Evolutionary conservation across 805 yeast species (phyloP), one percentile per base, ranked within the genome.

Genomic region (Saccharomyces kudriavzevii): DNA sequence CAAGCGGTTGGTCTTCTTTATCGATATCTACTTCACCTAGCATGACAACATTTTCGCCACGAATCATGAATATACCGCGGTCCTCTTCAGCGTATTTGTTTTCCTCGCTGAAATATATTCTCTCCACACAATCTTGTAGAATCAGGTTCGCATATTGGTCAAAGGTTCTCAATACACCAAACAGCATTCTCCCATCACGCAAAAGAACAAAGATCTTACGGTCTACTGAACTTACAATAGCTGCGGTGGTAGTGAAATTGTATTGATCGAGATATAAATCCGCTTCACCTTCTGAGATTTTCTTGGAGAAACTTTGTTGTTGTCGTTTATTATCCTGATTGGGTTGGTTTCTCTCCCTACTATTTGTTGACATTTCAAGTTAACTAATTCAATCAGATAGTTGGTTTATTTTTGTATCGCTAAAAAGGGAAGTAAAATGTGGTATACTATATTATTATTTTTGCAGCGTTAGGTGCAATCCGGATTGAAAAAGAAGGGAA

Each of bases 41-140:
- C 83, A 91, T 81, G 9, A 91, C 94, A 8, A 94, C 94, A 63
- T 92, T 92, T 70, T 94, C 99, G 57, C 99, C 99, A 71, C 99
- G 85, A 45, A 94, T 85, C 73, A 94, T 80, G 66, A 84, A 85
- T 50, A 89, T 87, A 9, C 96, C 97, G 51, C 86, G 79, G 50
- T 77, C 76, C n/a, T 74, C 75, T 68, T 92, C 96, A 8, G 87
- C 96, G 66, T 83, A 92, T 57, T 78, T 56, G 45, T 73, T 74
- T 48, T 74, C 71, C 14, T 77, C 81, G 17, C 76, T 67, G 58
- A 85, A 74, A 66, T 87, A 87, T 61, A 90, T 81, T 69, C 97
- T 81, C 69, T 94, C 98, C 49, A 83, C 75, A 17, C 96, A 83
- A 67, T 91, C 96, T 71, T 94, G 98, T 57, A 94, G 75, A 43